These are phyloP conservation scores for Fusarium lateritium DNA, from an alignment of 2,329 filamentous ascomycete genomes.

Conservation along the genomic window DNA sequence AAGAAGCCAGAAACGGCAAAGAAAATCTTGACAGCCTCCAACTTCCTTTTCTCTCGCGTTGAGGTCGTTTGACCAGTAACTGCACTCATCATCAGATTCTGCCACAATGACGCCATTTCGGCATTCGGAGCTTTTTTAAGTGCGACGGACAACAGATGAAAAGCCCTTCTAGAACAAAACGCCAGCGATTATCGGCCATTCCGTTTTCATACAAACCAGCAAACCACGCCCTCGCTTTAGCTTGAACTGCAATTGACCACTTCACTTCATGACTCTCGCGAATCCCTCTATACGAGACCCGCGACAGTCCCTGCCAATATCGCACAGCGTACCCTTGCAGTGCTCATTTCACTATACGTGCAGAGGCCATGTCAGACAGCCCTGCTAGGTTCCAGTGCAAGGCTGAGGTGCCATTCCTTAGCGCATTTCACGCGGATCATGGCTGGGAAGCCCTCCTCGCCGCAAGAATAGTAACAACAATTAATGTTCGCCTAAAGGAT, in stretches of 20 bases:
- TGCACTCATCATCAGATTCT: conserved; percentile 13
- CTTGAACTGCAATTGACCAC: no score
- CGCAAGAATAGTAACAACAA: no score
- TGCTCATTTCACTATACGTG: not conserved
- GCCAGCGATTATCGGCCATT: conserved; percentile 1
- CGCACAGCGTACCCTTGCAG: conserved; percentile 8
- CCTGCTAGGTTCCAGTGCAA: not conserved
- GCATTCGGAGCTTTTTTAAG: conserved; percentile 16
- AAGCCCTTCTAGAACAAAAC: conserved; percentile 15
- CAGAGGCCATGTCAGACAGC: conserved; percentile 19
- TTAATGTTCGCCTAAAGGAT: no score
- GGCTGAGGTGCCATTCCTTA: not conserved
- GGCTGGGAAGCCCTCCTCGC: no score
- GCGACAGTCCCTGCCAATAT: conserved; percentile 13
- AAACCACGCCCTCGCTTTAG: not conserved
- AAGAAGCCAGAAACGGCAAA: not conserved
- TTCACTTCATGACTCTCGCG: no score
- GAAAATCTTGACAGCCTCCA: no score
- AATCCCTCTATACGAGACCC: not conserved
- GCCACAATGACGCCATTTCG: conserved; percentile 21
- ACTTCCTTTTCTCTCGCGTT: not conserved
- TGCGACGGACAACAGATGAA: not conserved
- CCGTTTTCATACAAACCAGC: conserved; percentile 7
- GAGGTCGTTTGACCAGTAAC: conserved; percentile 4
- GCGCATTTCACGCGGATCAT: not conserved